Evolutionary conservation across 2,329 filamentous ascomycete genomes (phyloP).

Genomic region (Colletotrichum destructivum): DNA sequence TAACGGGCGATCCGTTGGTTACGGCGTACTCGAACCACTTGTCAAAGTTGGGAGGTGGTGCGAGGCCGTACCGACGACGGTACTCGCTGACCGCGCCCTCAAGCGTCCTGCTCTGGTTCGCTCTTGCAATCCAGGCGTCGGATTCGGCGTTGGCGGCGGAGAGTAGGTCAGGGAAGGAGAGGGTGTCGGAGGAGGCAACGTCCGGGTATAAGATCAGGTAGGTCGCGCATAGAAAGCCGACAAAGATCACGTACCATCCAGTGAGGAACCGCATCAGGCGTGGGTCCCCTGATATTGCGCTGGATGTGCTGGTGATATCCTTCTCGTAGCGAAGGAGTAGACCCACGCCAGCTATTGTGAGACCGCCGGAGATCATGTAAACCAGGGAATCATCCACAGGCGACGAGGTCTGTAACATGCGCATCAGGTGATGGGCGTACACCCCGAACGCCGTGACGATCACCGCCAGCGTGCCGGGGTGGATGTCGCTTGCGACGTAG

Average conservation of each 20-base stretch:
- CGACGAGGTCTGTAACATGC: constrained; percentile 17
- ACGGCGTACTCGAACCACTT: constrained; percentile 84
- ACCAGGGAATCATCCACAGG: constrained; percentile 24
- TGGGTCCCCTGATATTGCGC: constrained; percentile 5
- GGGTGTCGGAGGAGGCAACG: constrained; percentile 3
- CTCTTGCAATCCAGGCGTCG: constrained; percentile 44
- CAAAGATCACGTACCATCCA: constrained; percentile 35
- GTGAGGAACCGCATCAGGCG: constrained; percentile 32
- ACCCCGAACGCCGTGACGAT: constrained; percentile 45
- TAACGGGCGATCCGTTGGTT: constrained; percentile 73
- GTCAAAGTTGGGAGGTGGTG: constrained; percentile 84
- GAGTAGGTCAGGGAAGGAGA: constrained; percentile 26
- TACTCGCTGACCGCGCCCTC: constrained; percentile 59
- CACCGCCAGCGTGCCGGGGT: constrained; percentile 48
- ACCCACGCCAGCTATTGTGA: constrained; percentile 39
- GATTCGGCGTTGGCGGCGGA: constrained; percentile 34
- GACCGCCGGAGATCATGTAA: constrained; percentile 19
- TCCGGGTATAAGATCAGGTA: constrained; percentile 39
- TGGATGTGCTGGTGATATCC: constrained; percentile 24
- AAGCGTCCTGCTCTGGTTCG: constrained; percentile 44
- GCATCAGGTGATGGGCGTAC: constrained; percentile 45
- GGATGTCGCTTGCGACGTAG: constrained; percentile 48
- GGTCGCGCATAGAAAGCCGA: constrained; percentile 37
- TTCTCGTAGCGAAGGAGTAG: constrained; percentile 40
- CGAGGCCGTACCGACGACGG: constrained; percentile 64